A percentile compares a stretch with the other conserved stretches of the same genome.
phyloP scores from a whole-genome alignment of 1,284 basidiomycete genomes.

The Grifola frondosa region DNA sequence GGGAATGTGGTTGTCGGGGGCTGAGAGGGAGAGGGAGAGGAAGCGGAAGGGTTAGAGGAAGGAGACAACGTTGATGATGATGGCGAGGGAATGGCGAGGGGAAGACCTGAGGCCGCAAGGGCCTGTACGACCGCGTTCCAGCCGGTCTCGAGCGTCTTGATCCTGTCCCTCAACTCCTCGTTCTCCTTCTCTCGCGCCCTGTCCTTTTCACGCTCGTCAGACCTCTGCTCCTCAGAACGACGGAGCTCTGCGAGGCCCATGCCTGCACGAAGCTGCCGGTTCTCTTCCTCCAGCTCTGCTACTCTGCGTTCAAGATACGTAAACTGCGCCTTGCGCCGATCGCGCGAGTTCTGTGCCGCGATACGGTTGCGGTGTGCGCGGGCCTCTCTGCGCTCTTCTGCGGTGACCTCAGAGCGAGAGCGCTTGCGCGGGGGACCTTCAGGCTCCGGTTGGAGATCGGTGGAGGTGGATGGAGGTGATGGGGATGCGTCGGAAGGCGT shows the following conservation, averaged over 20 bases:
- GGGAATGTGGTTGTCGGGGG: slow-evolving; percentile 34
- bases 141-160: slow-evolving; percentile 72
- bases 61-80: slow-evolving; percentile 27
- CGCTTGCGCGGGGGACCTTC: slow-evolving; percentile 65
- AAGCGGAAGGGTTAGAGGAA: slow-evolving; percentile 26
- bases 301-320: slow-evolving; percentile 44
- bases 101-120: slow-evolving; percentile 63
- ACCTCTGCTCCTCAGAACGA: slow-evolving; percentile 28
- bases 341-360: slow-evolving; percentile 81
- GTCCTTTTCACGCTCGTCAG: slow-evolving; percentile 42
- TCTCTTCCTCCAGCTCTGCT: slow-evolving; percentile 46
- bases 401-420: slow-evolving; percentile 53
- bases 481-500: slow-evolving; percentile 28
- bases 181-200: slow-evolving; percentile 66
- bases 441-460: slow-evolving; percentile 17
- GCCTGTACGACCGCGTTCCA: slow-evolving; percentile 79
- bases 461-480: slow-evolving; percentile 27
- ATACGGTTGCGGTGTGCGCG: slow-evolving; percentile 81
- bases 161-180: slow-evolving; percentile 69
- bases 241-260: slow-evolving; percentile 32
- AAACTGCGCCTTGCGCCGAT: slow-evolving; percentile 78
- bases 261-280: slow-evolving; percentile 42
- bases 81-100: slow-evolving; percentile 35
- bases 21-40: slow-evolving; percentile 25
- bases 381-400: slow-evolving; percentile 79